Base-by-base conservation (phyloP, 1,139 yeast species). In the Candida gigantensis region DNA sequence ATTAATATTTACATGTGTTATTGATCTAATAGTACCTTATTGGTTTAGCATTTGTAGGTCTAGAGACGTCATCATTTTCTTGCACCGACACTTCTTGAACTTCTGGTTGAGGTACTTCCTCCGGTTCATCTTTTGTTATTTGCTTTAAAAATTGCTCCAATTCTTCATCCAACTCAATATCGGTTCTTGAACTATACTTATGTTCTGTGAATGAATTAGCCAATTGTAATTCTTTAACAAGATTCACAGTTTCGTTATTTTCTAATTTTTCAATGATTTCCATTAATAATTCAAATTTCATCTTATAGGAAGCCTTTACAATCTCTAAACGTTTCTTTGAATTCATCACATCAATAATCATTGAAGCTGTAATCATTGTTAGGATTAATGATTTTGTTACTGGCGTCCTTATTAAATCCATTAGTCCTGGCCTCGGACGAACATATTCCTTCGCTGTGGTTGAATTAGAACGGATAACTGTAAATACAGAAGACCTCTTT, bases 151-250 rank as follows among this genome's bases (percentile, higher is more conserved):
- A 60, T 30, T 57, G 52, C 38, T 69, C 71, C 38, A 71, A 51
- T 42, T 58, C 62, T 25, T 67, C 63, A 46, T 71, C 77, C 24
- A 69, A 49, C 35, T 69, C 72, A 18, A 69, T 55, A 40, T 68
- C 74, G 3, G 61, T 54, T 7, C 54, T 59, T 0, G 61, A 48
- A 39, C 53, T 53, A 37, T 62, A 63, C 39, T 57, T 64, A 37
- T 59, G 50, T 33, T 57, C 53, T 9, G 70, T 58, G 31, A 68
- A 53, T 3, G 68, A 54, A 40, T 64, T 61, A 11, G 73, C 70
- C 28, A 71, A 50, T 34, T 52, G 57, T 39, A 71, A 57, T 39
- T 71, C 76, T 31, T 57, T 56, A 2, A 60, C 54, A 11, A 71
- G 51, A 46, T 71, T 72, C 12, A 71, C 60, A 5, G 47, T 50